Conservation (phyloP, 2,329 filamentous ascomycete species). For the Pseudogymnoascus sp. region DNA sequence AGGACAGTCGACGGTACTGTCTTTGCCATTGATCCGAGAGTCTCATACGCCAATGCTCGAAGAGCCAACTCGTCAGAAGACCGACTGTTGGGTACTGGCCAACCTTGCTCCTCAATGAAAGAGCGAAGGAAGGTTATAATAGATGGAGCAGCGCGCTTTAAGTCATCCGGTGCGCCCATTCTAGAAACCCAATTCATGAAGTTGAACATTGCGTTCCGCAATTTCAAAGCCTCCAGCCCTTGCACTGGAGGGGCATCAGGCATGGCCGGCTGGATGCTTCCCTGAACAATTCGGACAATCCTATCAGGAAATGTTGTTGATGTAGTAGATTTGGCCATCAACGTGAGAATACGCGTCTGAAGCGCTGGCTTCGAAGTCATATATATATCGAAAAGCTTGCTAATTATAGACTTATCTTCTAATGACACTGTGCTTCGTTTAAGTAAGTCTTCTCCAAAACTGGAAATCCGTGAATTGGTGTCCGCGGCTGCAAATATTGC, state of each 20-base stretch:
- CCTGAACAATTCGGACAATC: slow-evolving; percentile 61
- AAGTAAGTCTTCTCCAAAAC: slow-evolving; percentile 81
- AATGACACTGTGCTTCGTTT: slow-evolving; percentile 71
- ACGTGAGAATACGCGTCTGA: slow-evolving; percentile 65
- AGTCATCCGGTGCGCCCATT: slow-evolving; percentile 54
- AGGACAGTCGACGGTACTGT: slow-evolving; percentile 53
- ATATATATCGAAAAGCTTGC: slow-evolving; percentile 65
- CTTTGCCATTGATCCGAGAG: slow-evolving; percentile 71
- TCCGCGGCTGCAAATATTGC: slow-evolving; percentile 78
- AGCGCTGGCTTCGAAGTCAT: slow-evolving; percentile 64
- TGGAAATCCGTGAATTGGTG: slow-evolving; percentile 69
- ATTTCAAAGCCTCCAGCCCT: slow-evolving; percentile 59
- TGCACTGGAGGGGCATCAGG: slow-evolving; percentile 28
- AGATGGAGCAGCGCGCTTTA: slow-evolving; percentile 57
- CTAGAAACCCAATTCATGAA: slow-evolving; percentile 83
- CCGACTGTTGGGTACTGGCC: slow-evolving; percentile 60
- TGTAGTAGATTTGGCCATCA: slow-evolving; percentile 68
- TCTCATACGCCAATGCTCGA: slow-evolving; percentile 79
- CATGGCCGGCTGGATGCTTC: slow-evolving; percentile 48
- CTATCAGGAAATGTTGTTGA: slow-evolving; percentile 63
- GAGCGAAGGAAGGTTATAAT: slow-evolving; percentile 61
- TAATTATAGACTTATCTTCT: slow-evolving; percentile 58
- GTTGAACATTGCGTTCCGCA: slow-evolving; percentile 74
- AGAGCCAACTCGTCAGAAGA: slow-evolving; percentile 56
- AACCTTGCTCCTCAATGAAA: slow-evolving; percentile 75